Conservation (phyloP, 2,329 filamentous ascomycete genomes). For the Neofusicoccum kwambonambiense region DNA sequence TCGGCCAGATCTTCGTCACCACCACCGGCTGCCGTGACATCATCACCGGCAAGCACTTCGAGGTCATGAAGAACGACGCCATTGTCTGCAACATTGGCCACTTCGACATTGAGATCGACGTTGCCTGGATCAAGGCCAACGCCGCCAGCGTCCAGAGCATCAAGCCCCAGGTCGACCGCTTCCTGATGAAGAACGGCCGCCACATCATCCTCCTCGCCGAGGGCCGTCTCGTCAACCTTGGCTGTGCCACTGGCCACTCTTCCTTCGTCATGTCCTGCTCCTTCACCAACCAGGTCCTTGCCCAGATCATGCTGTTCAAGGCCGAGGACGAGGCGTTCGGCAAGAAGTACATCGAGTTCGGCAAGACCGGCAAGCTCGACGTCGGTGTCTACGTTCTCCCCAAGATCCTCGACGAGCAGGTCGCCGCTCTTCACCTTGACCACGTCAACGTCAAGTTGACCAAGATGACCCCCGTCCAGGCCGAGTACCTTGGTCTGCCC, state of each 20-base stretch:
- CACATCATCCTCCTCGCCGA: conserved; percentile 99
- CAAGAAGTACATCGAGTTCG: conserved; percentile 95
- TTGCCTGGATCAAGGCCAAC: conserved; percentile 99
- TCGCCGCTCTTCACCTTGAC: conserved; percentile 86
- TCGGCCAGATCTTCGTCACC: conserved; percentile 98
- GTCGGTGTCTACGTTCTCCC: conserved; percentile 94
- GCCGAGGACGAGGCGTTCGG: conserved; percentile 80
- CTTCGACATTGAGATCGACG: conserved; percentile 99
- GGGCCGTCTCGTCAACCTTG: conserved; percentile 98
- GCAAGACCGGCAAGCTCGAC: conserved; percentile 84
- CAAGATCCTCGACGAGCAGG: conserved; percentile 99
- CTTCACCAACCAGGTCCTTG: conserved; percentile 99
- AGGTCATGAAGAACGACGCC: conserved; percentile 93
- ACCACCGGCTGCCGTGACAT: conserved; percentile 99
- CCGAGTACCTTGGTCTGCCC: conserved; percentile 88
- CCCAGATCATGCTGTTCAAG: conserved; percentile 98
- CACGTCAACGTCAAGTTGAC: conserved; percentile 95
- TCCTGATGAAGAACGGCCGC: conserved; percentile 86
- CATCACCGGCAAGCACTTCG: conserved; percentile 86
- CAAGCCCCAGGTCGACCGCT: conserved; percentile 99
- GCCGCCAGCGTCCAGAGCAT: conserved; percentile 93
- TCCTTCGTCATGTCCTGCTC: conserved; percentile 99
- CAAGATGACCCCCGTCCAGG: conserved; percentile 79
- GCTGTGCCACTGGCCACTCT: conserved; percentile 97
- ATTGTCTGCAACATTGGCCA: conserved; percentile 99